Evolutionary conservation across 176 grass and related monocot species (phyloP), one percentile per base, ranked within the genome.

Genomic region (Neostapfia colusana): DNA sequence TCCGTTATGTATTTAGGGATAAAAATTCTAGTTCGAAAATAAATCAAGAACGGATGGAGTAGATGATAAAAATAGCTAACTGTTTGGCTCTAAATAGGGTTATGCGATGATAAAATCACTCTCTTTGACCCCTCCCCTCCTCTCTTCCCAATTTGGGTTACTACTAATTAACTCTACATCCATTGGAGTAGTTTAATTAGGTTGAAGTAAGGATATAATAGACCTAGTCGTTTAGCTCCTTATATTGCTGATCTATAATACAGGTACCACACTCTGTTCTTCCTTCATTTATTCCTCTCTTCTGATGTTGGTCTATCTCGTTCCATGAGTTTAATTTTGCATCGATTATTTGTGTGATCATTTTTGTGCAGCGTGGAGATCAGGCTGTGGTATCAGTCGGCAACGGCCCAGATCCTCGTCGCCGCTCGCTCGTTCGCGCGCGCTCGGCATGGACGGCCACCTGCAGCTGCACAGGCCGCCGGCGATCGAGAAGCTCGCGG

Each of bases 1-100:
- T n/a, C n/a, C n/a, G n/a, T n/a, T n/a, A n/a, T n/a, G n/a, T n/a
- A n/a, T n/a, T n/a, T n/a, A n/a, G n/a, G n/a, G n/a, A n/a, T n/a
- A n/a, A n/a, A n/a, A n/a, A n/a, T n/a, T n/a, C n/a, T n/a, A n/a
- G n/a, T n/a, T n/a, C n/a, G n/a, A n/a, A n/a, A n/a, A n/a, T n/a
- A n/a, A n/a, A n/a, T n/a, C n/a, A n/a, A n/a, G n/a, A n/a, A n/a
- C n/a, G n/a, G n/a, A n/a, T n/a, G n/a, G n/a, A n/a, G n/a, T 53
- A 61, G 69, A 67, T 43, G 69, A 55, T 55, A 83, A 88, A 88
- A 83, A 79, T 84, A 84, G 86, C 11, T 4, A 51, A 0, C 50
- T 74, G 5, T 40, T 65, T 13, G 65, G 55, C 81, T 21, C 83
- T 75, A 83, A 74, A 83, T 83, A 79, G 75, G 37, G 36, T 21